These are phyloP conservation scores for Pythium volutum DNA, from an alignment of 352 stramenopile species.

Conservation along the genomic window DNA sequence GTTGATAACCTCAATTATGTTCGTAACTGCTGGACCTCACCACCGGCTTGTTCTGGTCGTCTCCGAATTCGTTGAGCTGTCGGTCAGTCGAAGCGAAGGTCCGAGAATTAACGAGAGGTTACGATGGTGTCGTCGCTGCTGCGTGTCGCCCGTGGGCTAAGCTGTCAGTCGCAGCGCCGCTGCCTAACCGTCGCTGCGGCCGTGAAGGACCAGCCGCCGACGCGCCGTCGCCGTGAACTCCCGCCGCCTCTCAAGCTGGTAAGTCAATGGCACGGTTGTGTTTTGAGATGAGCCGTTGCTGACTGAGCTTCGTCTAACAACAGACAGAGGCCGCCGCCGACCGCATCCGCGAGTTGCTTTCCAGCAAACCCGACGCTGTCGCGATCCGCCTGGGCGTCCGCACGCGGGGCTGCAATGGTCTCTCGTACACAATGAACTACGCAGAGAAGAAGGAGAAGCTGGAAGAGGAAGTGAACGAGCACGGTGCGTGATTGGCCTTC, in stretches of 20 bases:
- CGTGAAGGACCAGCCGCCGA: conserved; percentile 30
- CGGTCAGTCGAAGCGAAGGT: conserved; percentile 5
- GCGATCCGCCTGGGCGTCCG: conserved; percentile 96
- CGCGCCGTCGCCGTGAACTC: conserved; percentile 63
- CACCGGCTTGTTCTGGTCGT: conserved; percentile 8
- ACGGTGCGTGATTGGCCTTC: conserved; percentile 38
- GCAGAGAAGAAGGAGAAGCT: conserved; percentile 93
- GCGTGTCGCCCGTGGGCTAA: conserved; percentile 1
- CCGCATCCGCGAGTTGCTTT: conserved; percentile 86
- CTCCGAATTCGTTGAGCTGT: conserved; percentile 10
- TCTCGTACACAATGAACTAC: conserved; percentile 99
- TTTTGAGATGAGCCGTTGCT: not conserved
- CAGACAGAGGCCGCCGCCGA: conserved; percentile 86
- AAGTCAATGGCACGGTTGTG: not conserved
- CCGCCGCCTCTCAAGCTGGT: conserved; percentile 77
- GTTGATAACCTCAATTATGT: not conserved
- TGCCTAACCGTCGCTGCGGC: conserved; percentile 42
- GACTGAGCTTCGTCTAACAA: not conserved
- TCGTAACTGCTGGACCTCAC: conserved; percentile 6
- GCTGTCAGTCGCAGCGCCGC: conserved; percentile 11
- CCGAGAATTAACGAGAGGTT: conserved; percentile 8
- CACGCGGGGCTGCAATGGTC: conserved; percentile 96
- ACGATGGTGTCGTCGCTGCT: conserved; percentile 16
- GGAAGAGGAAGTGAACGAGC: conserved; percentile 93
- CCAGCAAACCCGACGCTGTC: conserved; percentile 84